Evolutionary conservation across 164 flowering plant genomes (phyloP).

Genomic region (Vitis labrusca): DNA sequence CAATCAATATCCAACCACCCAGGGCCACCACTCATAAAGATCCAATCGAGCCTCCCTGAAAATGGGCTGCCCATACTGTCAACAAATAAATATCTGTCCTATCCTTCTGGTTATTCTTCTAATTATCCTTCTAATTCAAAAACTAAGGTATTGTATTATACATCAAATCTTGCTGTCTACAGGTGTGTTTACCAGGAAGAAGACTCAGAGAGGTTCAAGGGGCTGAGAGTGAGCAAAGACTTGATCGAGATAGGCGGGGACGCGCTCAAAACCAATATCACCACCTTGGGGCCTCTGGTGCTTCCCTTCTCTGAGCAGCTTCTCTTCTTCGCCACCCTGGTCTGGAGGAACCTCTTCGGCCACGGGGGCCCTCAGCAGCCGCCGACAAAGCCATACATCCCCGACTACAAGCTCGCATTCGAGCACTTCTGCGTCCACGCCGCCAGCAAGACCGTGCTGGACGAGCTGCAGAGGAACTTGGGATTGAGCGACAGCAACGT

Average conservation of each 20-base stretch:
- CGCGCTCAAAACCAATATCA: constrained; percentile 91
- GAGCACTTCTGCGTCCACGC: constrained; percentile 95
- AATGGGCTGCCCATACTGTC: too few species aligned
- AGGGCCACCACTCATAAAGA: too few species aligned
- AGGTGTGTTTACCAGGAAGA: constrained; percentile 89
- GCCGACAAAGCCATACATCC: constrained; percentile 73
- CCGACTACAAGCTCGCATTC: constrained; percentile 93
- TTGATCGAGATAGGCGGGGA: constrained; percentile 84
- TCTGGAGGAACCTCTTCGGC: constrained; percentile 47
- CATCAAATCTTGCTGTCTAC: background rate
- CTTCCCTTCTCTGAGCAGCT: constrained; percentile 91
- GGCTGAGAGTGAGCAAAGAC: constrained; percentile 64
- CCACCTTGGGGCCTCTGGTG: constrained; percentile 87
- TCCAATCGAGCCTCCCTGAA: too few species aligned
- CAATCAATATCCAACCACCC: too few species aligned
- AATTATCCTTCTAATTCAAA: too few species aligned
- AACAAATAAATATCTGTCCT: too few species aligned
- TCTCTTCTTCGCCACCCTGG: constrained; percentile 60
- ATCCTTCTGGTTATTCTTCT: too few species aligned
- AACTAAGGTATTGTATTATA: too few species aligned
- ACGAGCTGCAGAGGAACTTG: constrained; percentile 82
- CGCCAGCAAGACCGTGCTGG: constrained; percentile 74
- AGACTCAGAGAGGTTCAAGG: constrained; percentile 66
- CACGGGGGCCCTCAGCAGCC: background rate
- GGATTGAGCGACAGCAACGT: constrained; percentile 70